These are phyloP conservation scores for Sporobolomyces phaffii DNA, from an alignment of 768 basidiomycete genomes.

Conservation along the genomic window DNA sequence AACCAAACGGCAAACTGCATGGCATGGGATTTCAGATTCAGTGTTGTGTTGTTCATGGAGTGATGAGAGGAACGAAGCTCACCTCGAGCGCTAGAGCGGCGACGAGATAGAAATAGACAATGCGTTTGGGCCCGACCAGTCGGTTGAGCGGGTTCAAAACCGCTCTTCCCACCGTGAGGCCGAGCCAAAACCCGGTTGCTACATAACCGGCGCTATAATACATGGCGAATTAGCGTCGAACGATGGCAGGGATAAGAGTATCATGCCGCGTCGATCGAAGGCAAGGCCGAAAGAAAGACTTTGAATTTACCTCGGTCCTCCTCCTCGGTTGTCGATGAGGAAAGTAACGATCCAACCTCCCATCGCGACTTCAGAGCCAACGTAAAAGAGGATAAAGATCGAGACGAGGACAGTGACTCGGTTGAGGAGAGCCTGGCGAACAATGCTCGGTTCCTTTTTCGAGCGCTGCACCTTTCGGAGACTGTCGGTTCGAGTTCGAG, in stretches of 20 bases:
- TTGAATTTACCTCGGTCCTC: slow-evolving; percentile 6
- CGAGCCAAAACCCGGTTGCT: slow-evolving; percentile 19
- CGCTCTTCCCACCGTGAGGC: slow-evolving; percentile 16
- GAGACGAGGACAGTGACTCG: slow-evolving; percentile 2
- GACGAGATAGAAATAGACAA: slow-evolving; percentile 11
- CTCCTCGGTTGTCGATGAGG: slow-evolving; percentile 13
- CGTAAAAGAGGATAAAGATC: slow-evolving; percentile 29
- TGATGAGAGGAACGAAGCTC: background rate
- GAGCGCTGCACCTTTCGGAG: background rate
- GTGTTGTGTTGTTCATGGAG: background rate
- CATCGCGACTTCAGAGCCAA: slow-evolving; percentile 34
- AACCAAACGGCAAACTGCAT: slow-evolving; percentile 32
- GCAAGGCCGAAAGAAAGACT: background rate
- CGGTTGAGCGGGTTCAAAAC: slow-evolving; percentile 3
- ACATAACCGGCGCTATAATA: slow-evolving; percentile 24
- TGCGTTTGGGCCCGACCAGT: slow-evolving; percentile 14
- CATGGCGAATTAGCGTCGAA: background rate
- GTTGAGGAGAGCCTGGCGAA: background rate
- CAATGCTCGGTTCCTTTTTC: background rate
- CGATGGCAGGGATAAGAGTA: too few species aligned
- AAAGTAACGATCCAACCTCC: slow-evolving; percentile 36
- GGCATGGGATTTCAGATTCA: too few species aligned
- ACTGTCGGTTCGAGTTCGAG: background rate
- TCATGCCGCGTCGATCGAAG: too few species aligned
- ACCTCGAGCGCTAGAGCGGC: slow-evolving; percentile 21